phyloP scores from a whole-genome alignment of 78 protist species.

The Bodo saltans region DNA sequence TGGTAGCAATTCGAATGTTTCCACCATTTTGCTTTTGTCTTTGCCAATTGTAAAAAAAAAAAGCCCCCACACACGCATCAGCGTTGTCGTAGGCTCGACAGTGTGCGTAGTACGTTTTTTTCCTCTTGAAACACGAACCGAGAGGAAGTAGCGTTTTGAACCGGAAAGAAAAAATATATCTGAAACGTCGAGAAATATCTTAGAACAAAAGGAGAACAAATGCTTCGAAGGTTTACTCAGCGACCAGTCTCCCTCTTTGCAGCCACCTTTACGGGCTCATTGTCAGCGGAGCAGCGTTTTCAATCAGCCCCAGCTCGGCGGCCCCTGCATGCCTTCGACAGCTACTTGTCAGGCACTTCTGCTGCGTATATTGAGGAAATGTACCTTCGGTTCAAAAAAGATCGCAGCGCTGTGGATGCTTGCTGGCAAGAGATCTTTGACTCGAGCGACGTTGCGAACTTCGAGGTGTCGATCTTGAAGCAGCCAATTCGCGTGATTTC shows the following conservation, averaged over 20 bases:
- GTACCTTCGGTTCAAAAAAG: neutral
- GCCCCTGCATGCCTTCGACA: neutral
- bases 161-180: too few species aligned
- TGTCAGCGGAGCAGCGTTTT: neutral
- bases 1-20: too few species aligned
- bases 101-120: too few species aligned
- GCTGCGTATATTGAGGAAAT: neutral
- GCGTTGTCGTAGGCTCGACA: too few species aligned
- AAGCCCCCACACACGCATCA: too few species aligned
- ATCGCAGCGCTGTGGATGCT: neutral
- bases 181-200: too few species aligned
- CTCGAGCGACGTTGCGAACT: neutral
- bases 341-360: neutral
- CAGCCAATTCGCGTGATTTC: neutral
- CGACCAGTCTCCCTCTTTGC: neutral
- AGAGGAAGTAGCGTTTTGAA: too few species aligned
- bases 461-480: neutral
- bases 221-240: neutral
- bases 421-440: neutral
- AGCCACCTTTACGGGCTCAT: neutral
- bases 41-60: too few species aligned
- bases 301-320: neutral
- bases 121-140: too few species aligned
- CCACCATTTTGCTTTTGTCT: too few species aligned
- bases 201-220: too few species aligned